Conservation (phyloP, 129 eudicot species). For the Flaveria sonorensis region DNA sequence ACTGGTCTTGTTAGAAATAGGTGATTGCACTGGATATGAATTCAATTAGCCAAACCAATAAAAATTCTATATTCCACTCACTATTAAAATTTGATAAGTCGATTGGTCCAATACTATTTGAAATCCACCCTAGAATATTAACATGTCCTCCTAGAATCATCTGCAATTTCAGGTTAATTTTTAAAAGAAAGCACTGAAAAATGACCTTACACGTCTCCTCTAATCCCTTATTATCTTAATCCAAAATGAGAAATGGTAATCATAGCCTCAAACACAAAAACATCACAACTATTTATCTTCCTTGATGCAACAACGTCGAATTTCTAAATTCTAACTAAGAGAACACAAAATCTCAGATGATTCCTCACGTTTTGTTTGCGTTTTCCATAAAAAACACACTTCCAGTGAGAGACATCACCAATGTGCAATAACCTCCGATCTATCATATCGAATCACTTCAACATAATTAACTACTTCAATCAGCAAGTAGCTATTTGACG, state of each 20-base stretch:
- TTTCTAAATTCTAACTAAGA: neutral
- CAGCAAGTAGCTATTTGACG: neutral
- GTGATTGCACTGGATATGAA: neutral
- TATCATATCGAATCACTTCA: neutral
- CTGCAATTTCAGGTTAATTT: neutral
- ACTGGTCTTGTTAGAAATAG: neutral
- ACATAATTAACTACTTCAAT: neutral
- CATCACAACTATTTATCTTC: neutral
- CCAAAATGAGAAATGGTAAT: neutral
- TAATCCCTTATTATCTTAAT: neutral
- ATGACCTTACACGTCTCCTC: neutral
- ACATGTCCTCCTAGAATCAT: neutral
- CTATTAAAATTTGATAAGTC: neutral
- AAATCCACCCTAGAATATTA: neutral
- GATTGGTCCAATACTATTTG: neutral
- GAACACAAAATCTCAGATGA: slow-evolving; percentile 4
- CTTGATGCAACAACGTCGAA: neutral
- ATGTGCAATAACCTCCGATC: slow-evolving; percentile 20
- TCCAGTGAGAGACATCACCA: neutral
- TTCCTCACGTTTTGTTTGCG: neutral
- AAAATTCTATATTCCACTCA: slow-evolving; percentile 3
- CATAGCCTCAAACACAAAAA: neutral
- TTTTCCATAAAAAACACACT: no score
- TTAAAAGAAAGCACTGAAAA: neutral
- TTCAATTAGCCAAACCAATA: slow-evolving; percentile 7